A percentile compares a stretch with the other conserved stretches of the same genome.
Conservation (phyloP, 2,329 filamentous ascomycete species). For the Fusarium sambucinum region DNA sequence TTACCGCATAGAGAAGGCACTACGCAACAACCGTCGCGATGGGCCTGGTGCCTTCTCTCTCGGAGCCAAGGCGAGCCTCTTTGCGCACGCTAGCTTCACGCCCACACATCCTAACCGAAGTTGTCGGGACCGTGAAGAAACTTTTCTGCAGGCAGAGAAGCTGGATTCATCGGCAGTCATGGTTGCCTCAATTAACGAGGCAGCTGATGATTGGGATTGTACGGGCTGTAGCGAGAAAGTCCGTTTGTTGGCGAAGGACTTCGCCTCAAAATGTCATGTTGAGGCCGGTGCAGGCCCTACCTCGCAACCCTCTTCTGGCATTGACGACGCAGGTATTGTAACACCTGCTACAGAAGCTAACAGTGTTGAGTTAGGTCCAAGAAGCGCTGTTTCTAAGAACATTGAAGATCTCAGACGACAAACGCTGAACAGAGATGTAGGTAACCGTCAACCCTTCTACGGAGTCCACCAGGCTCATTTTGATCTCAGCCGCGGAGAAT, state of each 20-base stretch:
- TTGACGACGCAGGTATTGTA: too few species aligned
- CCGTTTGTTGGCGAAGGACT: conserved; percentile 2
- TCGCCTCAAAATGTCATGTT: background rate
- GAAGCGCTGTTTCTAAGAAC: background rate
- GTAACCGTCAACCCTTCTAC: conserved; percentile 10
- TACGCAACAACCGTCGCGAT: background rate
- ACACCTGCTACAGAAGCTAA: too few species aligned
- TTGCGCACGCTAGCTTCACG: conserved; percentile 11
- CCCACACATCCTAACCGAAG: background rate
- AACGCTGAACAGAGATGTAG: conserved; percentile 8
- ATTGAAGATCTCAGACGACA: background rate
- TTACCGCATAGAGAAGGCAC: background rate
- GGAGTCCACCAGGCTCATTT: conserved; percentile 19
- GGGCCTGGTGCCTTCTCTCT: background rate
- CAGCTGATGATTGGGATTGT: conserved; percentile 20
- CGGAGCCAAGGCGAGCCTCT: background rate
- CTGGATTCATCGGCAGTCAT: conserved; percentile 4
- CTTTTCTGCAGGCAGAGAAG: conserved; percentile 8
- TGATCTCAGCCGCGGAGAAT: conserved; percentile 16
- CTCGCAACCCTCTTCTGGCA: background rate
- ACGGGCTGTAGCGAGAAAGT: conserved; percentile 18
- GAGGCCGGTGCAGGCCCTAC: background rate
- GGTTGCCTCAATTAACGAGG: background rate
- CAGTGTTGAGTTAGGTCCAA: background rate
- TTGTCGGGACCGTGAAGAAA: background rate